Evolutionary conservation across 108 stramenopile species (phyloP).

Genomic region (Nannochloropsis oceanica): DNA sequence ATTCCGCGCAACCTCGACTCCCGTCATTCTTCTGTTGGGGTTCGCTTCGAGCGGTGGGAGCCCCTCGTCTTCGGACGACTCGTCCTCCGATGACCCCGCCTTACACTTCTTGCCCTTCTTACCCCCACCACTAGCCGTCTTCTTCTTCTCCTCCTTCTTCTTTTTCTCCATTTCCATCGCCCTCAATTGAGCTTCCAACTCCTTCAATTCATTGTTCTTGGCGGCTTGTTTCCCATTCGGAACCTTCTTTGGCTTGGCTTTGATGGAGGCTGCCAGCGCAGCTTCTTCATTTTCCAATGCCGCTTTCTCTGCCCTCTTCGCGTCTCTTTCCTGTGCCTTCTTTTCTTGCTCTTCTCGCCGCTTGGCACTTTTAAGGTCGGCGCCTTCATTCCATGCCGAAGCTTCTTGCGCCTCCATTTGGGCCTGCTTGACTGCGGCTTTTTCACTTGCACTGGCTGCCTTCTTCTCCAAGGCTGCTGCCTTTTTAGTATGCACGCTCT

Average conservation of each 20-base stretch:
- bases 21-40: neutral
- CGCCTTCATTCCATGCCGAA: constrained; percentile 4
- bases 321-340: neutral
- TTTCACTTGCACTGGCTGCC: neutral
- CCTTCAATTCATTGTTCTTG: neutral
- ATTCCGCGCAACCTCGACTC: neutral
- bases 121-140: neutral
- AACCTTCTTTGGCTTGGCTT: neutral
- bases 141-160: neutral
- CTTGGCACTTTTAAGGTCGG: neutral
- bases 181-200: neutral
- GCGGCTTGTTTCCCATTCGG: neutral
- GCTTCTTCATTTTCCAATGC: neutral
- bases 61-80: constrained; percentile 5
- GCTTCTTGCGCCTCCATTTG: constrained; percentile 4
- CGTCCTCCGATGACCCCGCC: neutral
- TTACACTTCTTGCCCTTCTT: constrained; percentile 4
- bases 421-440: neutral
- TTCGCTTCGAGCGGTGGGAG: neutral
- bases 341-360: constrained; percentile 2
- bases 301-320: constrained; percentile 2
- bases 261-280: neutral
- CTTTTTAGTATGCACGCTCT: neutral
- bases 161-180: neutral
- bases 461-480: constrained; percentile 1